Evolutionary conservation across 495 filamentous ascomycete species (phyloP).

Genomic region (Oleoguttula mirabilis): DNA sequence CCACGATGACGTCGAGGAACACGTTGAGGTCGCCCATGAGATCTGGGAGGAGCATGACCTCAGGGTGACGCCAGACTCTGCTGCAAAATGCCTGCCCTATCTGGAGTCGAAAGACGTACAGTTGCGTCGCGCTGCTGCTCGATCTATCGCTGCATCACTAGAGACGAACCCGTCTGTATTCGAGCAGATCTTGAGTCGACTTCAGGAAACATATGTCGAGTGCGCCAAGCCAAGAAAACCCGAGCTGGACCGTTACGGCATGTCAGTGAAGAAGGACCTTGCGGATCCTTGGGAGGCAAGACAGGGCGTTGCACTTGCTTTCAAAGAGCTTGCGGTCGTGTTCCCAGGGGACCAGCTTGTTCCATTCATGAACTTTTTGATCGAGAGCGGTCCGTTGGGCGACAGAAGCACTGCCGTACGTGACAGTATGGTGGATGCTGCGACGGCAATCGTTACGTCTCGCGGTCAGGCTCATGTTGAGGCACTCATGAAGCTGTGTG

Average conservation of each 20-base stretch:
- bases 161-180: constrained; percentile 46
- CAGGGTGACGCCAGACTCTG: constrained; percentile 52
- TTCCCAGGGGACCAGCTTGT: constrained; percentile 61
- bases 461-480: constrained; percentile 75
- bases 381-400: constrained; percentile 69
- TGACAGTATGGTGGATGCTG: constrained; percentile 85
- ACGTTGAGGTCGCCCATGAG: constrained; percentile 63
- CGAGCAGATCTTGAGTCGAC: constrained; percentile 42
- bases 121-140: constrained; percentile 70
- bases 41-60: constrained; percentile 95
- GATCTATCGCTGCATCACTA: constrained; percentile 64
- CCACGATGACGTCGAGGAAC: constrained; percentile 84
- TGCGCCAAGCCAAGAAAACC: constrained; percentile 69
- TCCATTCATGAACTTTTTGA: constrained; percentile 68
- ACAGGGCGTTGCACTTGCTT: constrained; percentile 76
- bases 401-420: constrained; percentile 68
- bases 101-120: constrained; percentile 65
- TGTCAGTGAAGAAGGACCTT: constrained; percentile 74
- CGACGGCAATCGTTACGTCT: constrained; percentile 62
- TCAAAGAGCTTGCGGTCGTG: constrained; percentile 59
- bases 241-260: constrained; percentile 80
- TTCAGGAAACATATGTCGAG: constrained; percentile 59
- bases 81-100: constrained; percentile 58
- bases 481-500: constrained; percentile 81
- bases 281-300: constrained; percentile 81